phyloP scores from a whole-genome alignment of 2,329 filamentous ascomycete genomes.

The Lachnellula subtilissima region DNA sequence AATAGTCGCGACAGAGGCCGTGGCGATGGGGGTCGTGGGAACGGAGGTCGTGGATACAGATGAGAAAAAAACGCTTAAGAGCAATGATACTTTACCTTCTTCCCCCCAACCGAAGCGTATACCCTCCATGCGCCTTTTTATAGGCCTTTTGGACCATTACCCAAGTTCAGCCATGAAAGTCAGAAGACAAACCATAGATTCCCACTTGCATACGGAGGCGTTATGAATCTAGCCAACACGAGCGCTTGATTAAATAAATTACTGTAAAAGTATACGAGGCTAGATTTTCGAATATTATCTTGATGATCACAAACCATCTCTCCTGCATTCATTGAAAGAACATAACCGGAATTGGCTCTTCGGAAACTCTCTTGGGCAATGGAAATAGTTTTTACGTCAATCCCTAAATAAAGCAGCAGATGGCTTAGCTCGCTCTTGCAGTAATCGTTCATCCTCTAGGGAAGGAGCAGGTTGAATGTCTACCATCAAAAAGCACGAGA shows the following conservation, averaged over 20 bases:
- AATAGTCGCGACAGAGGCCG: conserved; percentile 20
- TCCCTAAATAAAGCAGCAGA: no score
- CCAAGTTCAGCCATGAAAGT: not conserved
- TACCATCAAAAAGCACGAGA: no score
- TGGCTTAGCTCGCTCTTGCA: no score
- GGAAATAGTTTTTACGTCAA: no score
- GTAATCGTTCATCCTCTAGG: no score
- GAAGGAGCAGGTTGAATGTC: no score
- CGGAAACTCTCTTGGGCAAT: no score
- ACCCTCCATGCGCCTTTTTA: not conserved
- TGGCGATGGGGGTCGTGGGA: conserved; percentile 18
- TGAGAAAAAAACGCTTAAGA: conserved; percentile 8
- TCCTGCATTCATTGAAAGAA: no score
- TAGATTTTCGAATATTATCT: not conserved
- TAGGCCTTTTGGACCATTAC: not conserved
- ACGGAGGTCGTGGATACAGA: conserved; percentile 22
- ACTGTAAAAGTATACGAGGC: not conserved
- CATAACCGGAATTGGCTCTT: no score
- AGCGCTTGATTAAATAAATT: not conserved
- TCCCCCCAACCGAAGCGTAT: not conserved
- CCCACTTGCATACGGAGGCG: not conserved
- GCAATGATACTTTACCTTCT: not conserved
- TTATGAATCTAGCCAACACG: not conserved
- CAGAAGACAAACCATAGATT: not conserved
- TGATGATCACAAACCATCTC: not conserved